A percentile compares a stretch with the other conserved stretches of the same genome.
Conservation (phyloP, 306 rosid genomes). For the Vigna reflexopilosa region DNA sequence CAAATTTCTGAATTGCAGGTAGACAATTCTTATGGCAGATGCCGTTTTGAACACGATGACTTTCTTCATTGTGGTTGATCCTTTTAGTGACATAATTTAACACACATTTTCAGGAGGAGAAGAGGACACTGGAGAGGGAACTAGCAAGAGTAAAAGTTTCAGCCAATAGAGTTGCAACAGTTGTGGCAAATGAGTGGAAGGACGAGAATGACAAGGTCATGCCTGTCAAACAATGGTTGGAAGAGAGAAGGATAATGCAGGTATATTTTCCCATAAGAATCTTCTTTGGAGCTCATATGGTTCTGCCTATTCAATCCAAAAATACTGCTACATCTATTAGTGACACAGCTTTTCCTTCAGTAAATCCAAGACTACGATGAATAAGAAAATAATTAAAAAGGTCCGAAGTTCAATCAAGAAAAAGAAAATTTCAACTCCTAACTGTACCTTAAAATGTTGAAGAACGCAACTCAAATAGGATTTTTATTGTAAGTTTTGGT, state of each 20-base stretch:
- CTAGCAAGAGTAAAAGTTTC: constrained; percentile 85
- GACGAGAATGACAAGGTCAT: constrained; percentile 89
- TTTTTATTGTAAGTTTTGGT: constrained; percentile 7
- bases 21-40: constrained; percentile 36
- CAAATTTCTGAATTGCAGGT: constrained; percentile 75
- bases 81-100: constrained; percentile 37
- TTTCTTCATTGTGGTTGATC: constrained; percentile 20
- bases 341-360: neutral
- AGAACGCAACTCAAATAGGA: constrained; percentile 15
- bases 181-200: constrained; percentile 94
- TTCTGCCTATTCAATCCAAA: constrained; percentile 20
- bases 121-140: constrained; percentile 89
- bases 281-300: neutral
- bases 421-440: constrained; percentile 8
- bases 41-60: neutral
- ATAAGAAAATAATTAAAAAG: neutral
- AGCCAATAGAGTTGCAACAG: constrained; percentile 84
- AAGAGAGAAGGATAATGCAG: constrained; percentile 89
- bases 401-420: constrained; percentile 7
- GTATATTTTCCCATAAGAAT: constrained; percentile 46
- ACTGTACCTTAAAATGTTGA: constrained; percentile 13
- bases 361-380: neutral
- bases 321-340: neutral
- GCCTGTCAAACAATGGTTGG: constrained; percentile 97
- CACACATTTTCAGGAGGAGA: constrained; percentile 74